Percentiles rank a stretch among this genome's conserved stretches.
These are phyloP conservation scores for Trichodelitschia bisporula DNA, from an alignment of 495 filamentous ascomycete genomes.

Conservation along the genomic window DNA sequence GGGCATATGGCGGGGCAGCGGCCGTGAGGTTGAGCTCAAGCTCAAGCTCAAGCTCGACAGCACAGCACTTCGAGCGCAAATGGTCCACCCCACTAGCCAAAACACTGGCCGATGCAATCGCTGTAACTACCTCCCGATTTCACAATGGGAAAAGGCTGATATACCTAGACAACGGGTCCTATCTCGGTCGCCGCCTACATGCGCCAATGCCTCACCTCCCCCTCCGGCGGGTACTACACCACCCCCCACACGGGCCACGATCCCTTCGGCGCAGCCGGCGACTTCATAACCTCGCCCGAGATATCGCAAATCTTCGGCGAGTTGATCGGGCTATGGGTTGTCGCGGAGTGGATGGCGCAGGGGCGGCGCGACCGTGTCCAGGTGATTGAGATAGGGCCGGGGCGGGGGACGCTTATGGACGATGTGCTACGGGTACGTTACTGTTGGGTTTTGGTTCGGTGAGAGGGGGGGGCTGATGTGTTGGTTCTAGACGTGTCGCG, in stretches of 20 bases:
- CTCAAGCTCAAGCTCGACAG: no score
- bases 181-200: conserved; percentile 84
- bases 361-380: conserved; percentile 50
- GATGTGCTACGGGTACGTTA: conserved; percentile 64
- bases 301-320: conserved; percentile 96
- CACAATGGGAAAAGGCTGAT: conserved; percentile 2
- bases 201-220: conserved; percentile 89
- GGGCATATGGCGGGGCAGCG: no score
- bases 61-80: conserved; percentile 19
- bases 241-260: conserved; percentile 37
- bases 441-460: background rate
- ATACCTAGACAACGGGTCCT: conserved; percentile 47
- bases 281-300: conserved; percentile 92
- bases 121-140: conserved; percentile 21
- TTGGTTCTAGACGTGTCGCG: conserved; percentile 41
- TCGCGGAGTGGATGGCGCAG: conserved; percentile 89
- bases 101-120: conserved; percentile 59
- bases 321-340: conserved; percentile 76
- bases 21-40: no score
- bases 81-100: conserved; percentile 88
- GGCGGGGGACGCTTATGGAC: conserved; percentile 89
- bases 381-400: conserved; percentile 80
- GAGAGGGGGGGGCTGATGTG: background rate
- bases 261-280: conserved; percentile 73
- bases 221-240: conserved; percentile 88